phyloP scores from a whole-genome alignment of 352 stramenopile species.

The Elongisporangium senticosum region DNA sequence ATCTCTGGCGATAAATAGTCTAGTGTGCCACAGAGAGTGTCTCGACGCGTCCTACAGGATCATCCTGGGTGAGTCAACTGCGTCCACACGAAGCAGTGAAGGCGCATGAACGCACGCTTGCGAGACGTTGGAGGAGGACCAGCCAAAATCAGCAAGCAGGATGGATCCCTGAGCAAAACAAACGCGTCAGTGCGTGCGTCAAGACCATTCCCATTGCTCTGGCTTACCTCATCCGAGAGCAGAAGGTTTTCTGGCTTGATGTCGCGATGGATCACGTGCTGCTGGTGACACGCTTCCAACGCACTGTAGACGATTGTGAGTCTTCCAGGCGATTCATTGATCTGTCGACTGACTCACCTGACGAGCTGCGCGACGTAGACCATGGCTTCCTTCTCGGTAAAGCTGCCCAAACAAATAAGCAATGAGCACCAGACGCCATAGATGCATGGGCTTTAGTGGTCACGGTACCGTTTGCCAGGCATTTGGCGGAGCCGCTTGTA shows the following conservation, averaged over 20 bases:
- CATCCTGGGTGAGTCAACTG: not conserved
- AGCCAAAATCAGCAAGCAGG: conserved; percentile 99
- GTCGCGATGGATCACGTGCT: conserved; percentile 90
- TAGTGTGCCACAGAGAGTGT: conserved; percentile 98
- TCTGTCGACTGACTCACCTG: conserved; percentile 22
- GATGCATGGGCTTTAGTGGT: not conserved
- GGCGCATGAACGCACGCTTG: conserved; percentile 35
- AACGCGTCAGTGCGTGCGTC: conserved; percentile 1
- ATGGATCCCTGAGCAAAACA: conserved; percentile 75
- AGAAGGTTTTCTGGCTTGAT: conserved; percentile 97
- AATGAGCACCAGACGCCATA: not conserved
- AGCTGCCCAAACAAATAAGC: conserved; percentile 15
- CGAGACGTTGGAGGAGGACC: conserved; percentile 89
- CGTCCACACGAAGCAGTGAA: not conserved
- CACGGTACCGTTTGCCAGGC: conserved; percentile 32
- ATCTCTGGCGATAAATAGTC: conserved; percentile 99
- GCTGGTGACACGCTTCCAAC: conserved; percentile 66
- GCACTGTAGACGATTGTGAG: conserved; percentile 15
- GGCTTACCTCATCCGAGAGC: conserved; percentile 49
- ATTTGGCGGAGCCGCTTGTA: conserved; percentile 70
- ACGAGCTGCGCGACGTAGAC: conserved; percentile 69
- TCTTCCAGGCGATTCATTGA: not conserved
- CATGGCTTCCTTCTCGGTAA: conserved; percentile 59
- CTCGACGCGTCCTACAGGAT: conserved; percentile 71
- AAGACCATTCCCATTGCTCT: not conserved